Percentiles rank a stretch among this genome's conserved stretches.
These are phyloP conservation scores for Helicostylum pulchrum DNA, from an alignment of 192 early-diverging fungal genomes.

Conservation along the genomic window DNA sequence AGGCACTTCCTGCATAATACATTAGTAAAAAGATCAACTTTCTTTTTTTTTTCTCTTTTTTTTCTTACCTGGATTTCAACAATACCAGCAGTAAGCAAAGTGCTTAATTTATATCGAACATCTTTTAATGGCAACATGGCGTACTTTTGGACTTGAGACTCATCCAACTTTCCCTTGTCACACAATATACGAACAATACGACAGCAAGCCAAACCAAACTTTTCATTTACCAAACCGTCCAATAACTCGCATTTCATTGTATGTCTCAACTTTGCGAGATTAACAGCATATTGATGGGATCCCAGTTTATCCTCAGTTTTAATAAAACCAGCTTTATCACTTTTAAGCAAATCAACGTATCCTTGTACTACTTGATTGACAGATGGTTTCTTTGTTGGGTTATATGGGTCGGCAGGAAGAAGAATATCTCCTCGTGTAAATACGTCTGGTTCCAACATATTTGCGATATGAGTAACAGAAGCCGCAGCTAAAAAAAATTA, in stretches of 20 bases:
- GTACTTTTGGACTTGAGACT: constrained; percentile 58
- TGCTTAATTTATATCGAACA: constrained; percentile 58
- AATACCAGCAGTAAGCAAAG: constrained; percentile 42
- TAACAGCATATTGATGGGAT: constrained; percentile 54
- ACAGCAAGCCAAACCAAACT: constrained; percentile 55
- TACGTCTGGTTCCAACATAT: constrained; percentile 38
- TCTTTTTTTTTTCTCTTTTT: no score
- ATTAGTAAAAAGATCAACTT: no score
- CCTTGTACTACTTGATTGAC: constrained; percentile 45
- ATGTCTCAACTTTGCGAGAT: constrained; percentile 52
- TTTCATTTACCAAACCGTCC: constrained; percentile 51
- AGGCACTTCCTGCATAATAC: constrained; percentile 51
- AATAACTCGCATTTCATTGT: constrained; percentile 54
- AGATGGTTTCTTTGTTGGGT: not conserved
- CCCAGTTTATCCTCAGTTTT: constrained; percentile 52
- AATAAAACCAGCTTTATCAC: constrained; percentile 51
- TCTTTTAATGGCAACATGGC: constrained; percentile 63
- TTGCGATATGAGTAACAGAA: constrained; percentile 46
- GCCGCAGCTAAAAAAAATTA: constrained; percentile 30
- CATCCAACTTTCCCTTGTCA: constrained; percentile 73
- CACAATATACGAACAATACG: constrained; percentile 64
- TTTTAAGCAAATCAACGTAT: constrained; percentile 55
- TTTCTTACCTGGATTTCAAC: constrained; percentile 30
- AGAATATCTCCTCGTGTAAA: constrained; percentile 21
- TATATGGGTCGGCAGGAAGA: constrained; percentile 12